Conservation (phyloP, 1,284 basidiomycete species). For the Cerioporus squamosus region DNA sequence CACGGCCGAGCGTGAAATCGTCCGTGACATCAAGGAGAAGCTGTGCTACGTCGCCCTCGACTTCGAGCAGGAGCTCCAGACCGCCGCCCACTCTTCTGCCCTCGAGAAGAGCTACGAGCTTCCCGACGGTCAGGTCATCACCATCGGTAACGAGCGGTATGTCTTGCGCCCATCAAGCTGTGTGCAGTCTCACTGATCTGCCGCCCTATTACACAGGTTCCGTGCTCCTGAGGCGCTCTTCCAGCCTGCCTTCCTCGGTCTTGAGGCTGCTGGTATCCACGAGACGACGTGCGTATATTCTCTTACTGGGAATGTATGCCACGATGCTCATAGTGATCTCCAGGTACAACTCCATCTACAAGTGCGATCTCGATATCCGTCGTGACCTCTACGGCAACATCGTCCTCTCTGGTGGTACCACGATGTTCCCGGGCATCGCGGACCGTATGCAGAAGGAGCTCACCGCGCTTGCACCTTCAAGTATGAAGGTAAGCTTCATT, state of each 20-base stretch:
- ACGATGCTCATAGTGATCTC: not conserved
- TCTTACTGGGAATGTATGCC: conserved; percentile 42
- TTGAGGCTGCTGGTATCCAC: conserved; percentile 94
- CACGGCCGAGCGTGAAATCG: conserved; percentile 94
- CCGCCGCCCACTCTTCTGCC: conserved; percentile 89
- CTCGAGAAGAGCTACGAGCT: conserved; percentile 97
- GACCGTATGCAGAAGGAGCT: conserved; percentile 99
- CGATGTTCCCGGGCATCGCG: conserved; percentile 97
- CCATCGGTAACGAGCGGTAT: conserved; percentile 92
- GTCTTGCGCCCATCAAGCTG: conserved; percentile 16
- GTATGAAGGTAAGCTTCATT: conserved; percentile 78
- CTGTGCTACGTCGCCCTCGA: conserved; percentile 97
- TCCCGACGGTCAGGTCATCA: conserved; percentile 96
- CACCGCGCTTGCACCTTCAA: conserved; percentile 82
- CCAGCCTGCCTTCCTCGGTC: conserved; percentile 93
- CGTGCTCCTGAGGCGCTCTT: conserved; percentile 96
- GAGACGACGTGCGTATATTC: conserved; percentile 78
- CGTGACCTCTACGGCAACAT: conserved; percentile 94
- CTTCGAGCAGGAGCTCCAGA: conserved; percentile 96
- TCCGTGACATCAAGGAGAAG: conserved; percentile 98
- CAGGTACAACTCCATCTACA: conserved; percentile 88
- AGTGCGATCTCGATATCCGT: conserved; percentile 83
- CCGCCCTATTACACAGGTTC: conserved; percentile 60
- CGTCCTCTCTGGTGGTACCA: conserved; percentile 94
- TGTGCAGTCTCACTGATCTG: not conserved